Percentiles rank a stretch among this genome's conserved stretches.
phyloP scores from a whole-genome alignment of 2,329 filamentous ascomycete genomes.

The Pestalotiopsis fici region DNA sequence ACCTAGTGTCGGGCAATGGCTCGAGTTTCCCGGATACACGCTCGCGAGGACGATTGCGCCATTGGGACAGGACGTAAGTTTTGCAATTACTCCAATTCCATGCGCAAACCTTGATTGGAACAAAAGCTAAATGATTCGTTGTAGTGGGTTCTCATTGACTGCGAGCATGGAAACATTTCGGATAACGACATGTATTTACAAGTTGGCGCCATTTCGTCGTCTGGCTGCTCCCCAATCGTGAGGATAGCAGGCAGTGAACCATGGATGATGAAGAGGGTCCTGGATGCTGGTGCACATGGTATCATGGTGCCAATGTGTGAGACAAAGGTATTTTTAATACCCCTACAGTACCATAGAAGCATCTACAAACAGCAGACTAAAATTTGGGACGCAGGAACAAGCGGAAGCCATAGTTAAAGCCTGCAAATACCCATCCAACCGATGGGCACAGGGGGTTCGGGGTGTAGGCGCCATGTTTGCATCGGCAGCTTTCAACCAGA shows the following conservation, averaged over 20 bases:
- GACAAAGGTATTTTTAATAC: background rate
- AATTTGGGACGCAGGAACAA: background rate
- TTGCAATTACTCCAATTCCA: too few species aligned
- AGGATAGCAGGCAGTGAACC: slow-evolving; percentile 21
- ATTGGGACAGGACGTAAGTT: slow-evolving; percentile 29
- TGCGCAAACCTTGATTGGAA: too few species aligned
- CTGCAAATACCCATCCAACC: slow-evolving; percentile 25
- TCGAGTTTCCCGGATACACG: slow-evolving; percentile 31
- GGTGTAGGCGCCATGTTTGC: slow-evolving; percentile 31
- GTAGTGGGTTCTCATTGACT: slow-evolving; percentile 21
- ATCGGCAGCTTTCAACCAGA: slow-evolving; percentile 25
- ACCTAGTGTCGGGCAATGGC: slow-evolving; percentile 31
- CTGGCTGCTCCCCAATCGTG: slow-evolving; percentile 21
- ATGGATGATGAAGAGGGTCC: slow-evolving; percentile 32
- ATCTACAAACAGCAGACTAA: background rate
- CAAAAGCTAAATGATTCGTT: background rate
- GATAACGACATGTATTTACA: slow-evolving; percentile 22
- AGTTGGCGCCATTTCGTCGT: slow-evolving; percentile 19
- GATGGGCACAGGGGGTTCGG: slow-evolving; percentile 23
- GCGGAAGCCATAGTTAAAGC: slow-evolving; percentile 19
- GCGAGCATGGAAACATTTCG: slow-evolving; percentile 24
- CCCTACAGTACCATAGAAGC: too few species aligned
- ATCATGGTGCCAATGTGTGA: slow-evolving; percentile 31
- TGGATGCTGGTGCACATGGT: slow-evolving; percentile 30
- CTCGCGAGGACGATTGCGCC: slow-evolving; percentile 28